Conservation (phyloP, 345 rosid species). For the Gynandropsis gynandra region DNA sequence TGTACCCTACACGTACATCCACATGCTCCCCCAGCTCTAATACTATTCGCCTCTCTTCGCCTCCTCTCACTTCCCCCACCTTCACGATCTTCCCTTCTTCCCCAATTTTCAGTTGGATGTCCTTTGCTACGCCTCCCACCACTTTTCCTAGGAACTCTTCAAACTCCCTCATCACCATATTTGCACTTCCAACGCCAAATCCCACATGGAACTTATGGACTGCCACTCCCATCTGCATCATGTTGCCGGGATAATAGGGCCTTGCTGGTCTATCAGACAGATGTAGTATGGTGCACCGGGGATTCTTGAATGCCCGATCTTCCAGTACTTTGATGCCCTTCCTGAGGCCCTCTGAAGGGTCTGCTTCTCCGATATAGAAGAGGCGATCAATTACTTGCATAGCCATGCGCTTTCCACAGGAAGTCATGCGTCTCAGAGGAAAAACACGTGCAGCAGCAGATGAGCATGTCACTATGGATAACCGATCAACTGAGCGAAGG, state of each 20-base stretch:
- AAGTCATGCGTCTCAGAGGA: conserved; percentile 79
- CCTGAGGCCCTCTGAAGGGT: conserved; percentile 66
- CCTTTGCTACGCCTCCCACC: conserved; percentile 50
- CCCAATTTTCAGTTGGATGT: conserved; percentile 59
- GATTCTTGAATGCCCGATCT: conserved; percentile 77
- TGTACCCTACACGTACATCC: conserved; percentile 46
- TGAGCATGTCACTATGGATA: conserved; percentile 75
- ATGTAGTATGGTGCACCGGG: conserved; percentile 53
- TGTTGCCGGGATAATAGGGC: conserved; percentile 37
- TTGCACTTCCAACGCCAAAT: conserved; percentile 53
- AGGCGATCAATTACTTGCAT: conserved; percentile 76
- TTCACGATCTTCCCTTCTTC: conserved; percentile 46
- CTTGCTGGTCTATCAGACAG: conserved; percentile 58
- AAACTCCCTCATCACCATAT: conserved; percentile 72
- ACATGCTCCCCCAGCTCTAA: conserved; percentile 43
- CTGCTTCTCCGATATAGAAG: conserved; percentile 70
- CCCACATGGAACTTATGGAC: conserved; percentile 77
- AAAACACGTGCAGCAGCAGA: conserved; percentile 73
- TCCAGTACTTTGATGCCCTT: conserved; percentile 70
- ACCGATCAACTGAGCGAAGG: conserved; percentile 62
- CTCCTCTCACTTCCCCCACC: conserved; percentile 58
- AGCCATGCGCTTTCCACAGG: conserved; percentile 66
- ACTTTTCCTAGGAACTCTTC: conserved; percentile 60
- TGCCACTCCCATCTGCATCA: conserved; percentile 43
- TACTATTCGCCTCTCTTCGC: conserved; percentile 57